Base-by-base conservation (phyloP, 2,329 filamentous ascomycete genomes). In the Cladosporium phlei region DNA sequence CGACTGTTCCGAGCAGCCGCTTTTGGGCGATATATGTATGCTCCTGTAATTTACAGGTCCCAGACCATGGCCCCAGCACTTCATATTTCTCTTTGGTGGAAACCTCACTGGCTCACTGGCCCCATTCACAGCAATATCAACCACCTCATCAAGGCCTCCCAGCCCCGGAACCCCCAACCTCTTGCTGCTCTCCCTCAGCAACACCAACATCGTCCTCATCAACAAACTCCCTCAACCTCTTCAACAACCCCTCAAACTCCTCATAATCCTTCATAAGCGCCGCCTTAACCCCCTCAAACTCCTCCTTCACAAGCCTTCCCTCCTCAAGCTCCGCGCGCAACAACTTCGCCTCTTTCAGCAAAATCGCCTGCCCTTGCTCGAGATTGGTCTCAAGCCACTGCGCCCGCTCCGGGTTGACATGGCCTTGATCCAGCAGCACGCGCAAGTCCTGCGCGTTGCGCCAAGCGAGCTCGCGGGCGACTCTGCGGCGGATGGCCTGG, bases 351-450 rank as follows among this genome's bases (percentile, higher is more conserved):
- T 60, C 55, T 7, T 55, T 50, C 46, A 58, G 28, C 33, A 57
- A 11, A 17, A 50, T 48, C 11, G 47, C 53, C 46, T 53, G 52
- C 1, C 59, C 60, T 25, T 55, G 50, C 48, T 62, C 60, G 12
- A 62, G 49, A 40, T 50, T 39, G 20, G 39, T 52, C 49, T 63
- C 60, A 38, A 62, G 27, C 42, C 54, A 59, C 29, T 51, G 50
- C n/a, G 55, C 55, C 1, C 48, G 38, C 10, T 38, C 25, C 46
- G 55, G 14, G 14, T 55, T 52, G n/a, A 57, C 56, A 8, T 50
- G 40, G 1, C 59, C 59, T 5, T 53, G 52, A 19, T 62, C 59
- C n/a, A 61, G 54, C 57, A 62, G 59, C 5, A 47, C 33, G 9
- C 53, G 40, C n/a, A 63, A 35, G 37, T 60, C 54, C 5, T 40